Conservation (phyloP, 148 eudicot species). For the Limonium bicolor region DNA sequence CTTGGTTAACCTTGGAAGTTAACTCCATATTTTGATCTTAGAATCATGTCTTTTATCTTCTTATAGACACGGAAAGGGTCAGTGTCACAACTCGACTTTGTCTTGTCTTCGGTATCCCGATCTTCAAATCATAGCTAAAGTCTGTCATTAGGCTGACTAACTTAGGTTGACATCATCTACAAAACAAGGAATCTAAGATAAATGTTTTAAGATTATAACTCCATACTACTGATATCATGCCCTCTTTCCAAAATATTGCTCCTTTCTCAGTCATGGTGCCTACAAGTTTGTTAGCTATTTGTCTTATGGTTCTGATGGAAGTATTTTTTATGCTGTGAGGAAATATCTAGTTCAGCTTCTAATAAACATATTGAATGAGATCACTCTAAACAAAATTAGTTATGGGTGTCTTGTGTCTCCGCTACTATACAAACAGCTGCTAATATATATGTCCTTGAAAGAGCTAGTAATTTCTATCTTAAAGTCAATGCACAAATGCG, state of each 20-base stretch:
- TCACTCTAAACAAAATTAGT: slow-evolving; percentile 42
- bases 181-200: too few relatives aligned
- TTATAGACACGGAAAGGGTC: too few relatives aligned
- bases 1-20: too few relatives aligned
- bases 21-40: too few relatives aligned
- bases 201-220: slow-evolving; percentile 65
- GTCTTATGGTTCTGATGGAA: slow-evolving; percentile 58
- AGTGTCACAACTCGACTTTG: too few relatives aligned
- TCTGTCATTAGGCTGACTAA: too few relatives aligned
- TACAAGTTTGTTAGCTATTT: slow-evolving; percentile 69
- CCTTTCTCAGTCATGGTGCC: slow-evolving; percentile 93
- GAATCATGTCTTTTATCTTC: too few relatives aligned
- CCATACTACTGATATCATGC: slow-evolving; percentile 78
- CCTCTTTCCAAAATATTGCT: slow-evolving; percentile 86
- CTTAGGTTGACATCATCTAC: too few relatives aligned
- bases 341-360: slow-evolving; percentile 68
- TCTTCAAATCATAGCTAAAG: too few relatives aligned
- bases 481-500: slow-evolving; percentile 65
- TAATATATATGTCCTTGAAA: slow-evolving; percentile 63
- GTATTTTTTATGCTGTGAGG: slow-evolving; percentile 52
- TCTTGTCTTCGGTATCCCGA: too few relatives aligned
- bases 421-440: slow-evolving; percentile 97
- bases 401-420: slow-evolving; percentile 52
- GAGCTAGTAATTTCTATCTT: slow-evolving; percentile 75
- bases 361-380: slow-evolving; percentile 69